Percentiles rank a stretch among this genome's conserved stretches.
phyloP scores from a whole-genome alignment of 208 protist genomes.

The Leishmania amazonensis region DNA sequence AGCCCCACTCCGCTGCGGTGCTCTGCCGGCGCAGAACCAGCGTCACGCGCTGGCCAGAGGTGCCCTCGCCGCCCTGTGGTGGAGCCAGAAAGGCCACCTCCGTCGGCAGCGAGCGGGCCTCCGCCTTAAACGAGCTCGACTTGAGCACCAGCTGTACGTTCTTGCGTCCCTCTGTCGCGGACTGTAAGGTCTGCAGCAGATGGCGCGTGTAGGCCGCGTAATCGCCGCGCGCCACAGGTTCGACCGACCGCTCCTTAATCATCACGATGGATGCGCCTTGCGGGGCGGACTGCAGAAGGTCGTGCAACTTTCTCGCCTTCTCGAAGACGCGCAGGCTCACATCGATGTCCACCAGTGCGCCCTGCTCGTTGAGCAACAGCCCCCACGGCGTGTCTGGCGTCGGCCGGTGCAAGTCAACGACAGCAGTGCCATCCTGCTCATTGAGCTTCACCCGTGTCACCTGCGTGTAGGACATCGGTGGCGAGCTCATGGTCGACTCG shows the following conservation, averaged over 20 bases:
- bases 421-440: slow-evolving; percentile 26
- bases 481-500: slow-evolving; percentile 33
- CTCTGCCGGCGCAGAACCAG: slow-evolving; percentile 45
- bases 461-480: slow-evolving; percentile 42
- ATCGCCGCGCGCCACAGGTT: slow-evolving; percentile 2
- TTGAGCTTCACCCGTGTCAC: slow-evolving; percentile 42
- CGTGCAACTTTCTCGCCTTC: slow-evolving; percentile 51
- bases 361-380: slow-evolving; percentile 71
- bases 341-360: slow-evolving; percentile 64
- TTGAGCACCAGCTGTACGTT: slow-evolving; percentile 45
- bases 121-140: slow-evolving; percentile 35
- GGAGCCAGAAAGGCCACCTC: slow-evolving; percentile 49
- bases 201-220: slow-evolving; percentile 15
- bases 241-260: slow-evolving; percentile 47
- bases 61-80: slow-evolving; percentile 53
- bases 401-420: slow-evolving; percentile 46
- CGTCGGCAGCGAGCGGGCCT: slow-evolving; percentile 28
- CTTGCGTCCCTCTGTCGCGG: slow-evolving; percentile 23
- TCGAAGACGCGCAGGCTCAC: slow-evolving; percentile 50
- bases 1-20: slow-evolving; percentile 37
- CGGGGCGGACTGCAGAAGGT: slow-evolving; percentile 38
- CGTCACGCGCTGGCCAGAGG: slow-evolving; percentile 54
- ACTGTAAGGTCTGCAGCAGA: slow-evolving; percentile 25
- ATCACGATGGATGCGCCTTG: slow-evolving; percentile 44
- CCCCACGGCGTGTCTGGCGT: slow-evolving; percentile 54